Conservation (phyloP, 1,139 yeast species). For the Kurtzmaniella quercitrusa region DNA sequence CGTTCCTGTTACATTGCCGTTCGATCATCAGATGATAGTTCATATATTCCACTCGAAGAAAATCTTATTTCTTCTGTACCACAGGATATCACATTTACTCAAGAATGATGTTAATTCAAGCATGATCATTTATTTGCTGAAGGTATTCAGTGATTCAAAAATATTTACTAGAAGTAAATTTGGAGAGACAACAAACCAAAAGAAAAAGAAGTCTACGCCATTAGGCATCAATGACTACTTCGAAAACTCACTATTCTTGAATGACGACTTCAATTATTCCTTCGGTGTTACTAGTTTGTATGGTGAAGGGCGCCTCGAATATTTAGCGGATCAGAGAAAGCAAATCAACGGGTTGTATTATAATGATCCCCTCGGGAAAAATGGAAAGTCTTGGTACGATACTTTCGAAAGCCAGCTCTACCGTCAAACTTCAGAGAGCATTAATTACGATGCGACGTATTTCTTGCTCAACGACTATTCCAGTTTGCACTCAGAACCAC, state of each 20-base stretch:
- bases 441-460: constrained; percentile 34
- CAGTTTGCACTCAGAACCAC: constrained; percentile 19
- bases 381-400: constrained; percentile 4
- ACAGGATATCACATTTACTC: constrained; percentile 25
- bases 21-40: constrained; percentile 26
- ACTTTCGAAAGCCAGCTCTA: constrained; percentile 2
- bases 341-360: constrained; percentile 1
- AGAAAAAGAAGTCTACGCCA: constrained; percentile 4
- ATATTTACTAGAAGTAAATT: constrained; percentile 21
- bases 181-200: neutral
- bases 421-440: constrained; percentile 17
- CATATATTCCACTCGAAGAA: constrained; percentile 35
- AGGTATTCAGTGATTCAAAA: constrained; percentile 37
- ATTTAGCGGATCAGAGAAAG: neutral
- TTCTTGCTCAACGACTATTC: constrained; percentile 28
- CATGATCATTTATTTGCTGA: constrained; percentile 37
- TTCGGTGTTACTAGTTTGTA: constrained; percentile 38
- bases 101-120: constrained; percentile 40
- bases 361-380: constrained; percentile 3
- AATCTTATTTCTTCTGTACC: constrained; percentile 30
- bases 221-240: constrained; percentile 22
- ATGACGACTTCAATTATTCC: constrained; percentile 33
- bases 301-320: neutral
- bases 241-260: constrained; percentile 18
- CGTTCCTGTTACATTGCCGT: constrained; percentile 16